A percentile compares a stretch with the other conserved stretches of the same genome.
Conservation (phyloP, 768 basidiomycete genomes). For the Arthromyces matolae region DNA sequence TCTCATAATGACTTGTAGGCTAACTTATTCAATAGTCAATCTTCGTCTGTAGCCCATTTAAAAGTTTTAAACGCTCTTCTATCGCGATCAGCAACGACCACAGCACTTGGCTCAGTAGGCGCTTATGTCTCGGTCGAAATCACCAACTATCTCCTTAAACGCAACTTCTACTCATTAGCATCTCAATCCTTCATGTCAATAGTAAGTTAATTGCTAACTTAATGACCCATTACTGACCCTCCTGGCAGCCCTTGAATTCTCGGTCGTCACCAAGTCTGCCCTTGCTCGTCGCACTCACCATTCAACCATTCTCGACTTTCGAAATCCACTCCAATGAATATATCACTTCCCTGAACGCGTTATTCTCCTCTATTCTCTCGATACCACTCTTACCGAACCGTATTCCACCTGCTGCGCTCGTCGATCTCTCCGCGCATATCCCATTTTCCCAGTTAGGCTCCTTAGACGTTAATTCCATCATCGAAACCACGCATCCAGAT, state of each 20-base stretch:
- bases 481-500: constrained; percentile 27
- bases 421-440: constrained; percentile 59
- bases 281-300: constrained; percentile 43
- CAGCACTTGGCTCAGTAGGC: constrained; percentile 29
- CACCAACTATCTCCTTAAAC: constrained; percentile 42
- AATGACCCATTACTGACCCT: not conserved
- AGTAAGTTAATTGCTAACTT: constrained; percentile 36
- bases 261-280: constrained; percentile 54
- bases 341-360: constrained; percentile 29
- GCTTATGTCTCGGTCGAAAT: constrained; percentile 29
- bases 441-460: constrained; percentile 43
- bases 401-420: constrained; percentile 58
- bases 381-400: constrained; percentile 79
- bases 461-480: constrained; percentile 20
- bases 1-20: not conserved
- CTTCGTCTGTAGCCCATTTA: constrained; percentile 43
- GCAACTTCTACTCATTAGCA: constrained; percentile 44
- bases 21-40: constrained; percentile 39
- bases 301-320: constrained; percentile 35
- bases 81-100: constrained; percentile 21
- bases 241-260: constrained; percentile 49
- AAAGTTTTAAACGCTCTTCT: constrained; percentile 48
- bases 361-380: constrained; percentile 59
- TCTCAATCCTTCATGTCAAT: constrained; percentile 41
- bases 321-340: constrained; percentile 19